These are phyloP conservation scores for Boletellus ananas DNA, from an alignment of 768 basidiomycete species.

Conservation along the genomic window DNA sequence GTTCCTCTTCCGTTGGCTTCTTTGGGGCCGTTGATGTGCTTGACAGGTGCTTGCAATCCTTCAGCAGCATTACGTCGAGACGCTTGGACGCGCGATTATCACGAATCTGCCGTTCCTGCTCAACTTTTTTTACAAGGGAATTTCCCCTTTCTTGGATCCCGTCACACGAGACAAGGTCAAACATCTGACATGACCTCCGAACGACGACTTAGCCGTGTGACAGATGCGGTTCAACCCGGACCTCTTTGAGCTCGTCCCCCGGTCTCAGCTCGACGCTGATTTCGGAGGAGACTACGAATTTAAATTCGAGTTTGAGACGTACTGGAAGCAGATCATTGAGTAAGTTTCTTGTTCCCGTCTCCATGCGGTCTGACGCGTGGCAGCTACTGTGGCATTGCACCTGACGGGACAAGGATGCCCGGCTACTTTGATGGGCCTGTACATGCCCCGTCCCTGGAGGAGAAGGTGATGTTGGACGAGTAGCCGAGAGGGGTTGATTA, in stretches of 20 bases:
- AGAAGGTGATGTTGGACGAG: not conserved
- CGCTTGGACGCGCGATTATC: slow-evolving; percentile 79
- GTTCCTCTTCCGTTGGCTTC: not conserved
- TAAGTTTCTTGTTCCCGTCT: slow-evolving; percentile 31
- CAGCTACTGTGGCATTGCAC: slow-evolving; percentile 55
- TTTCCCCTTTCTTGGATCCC: slow-evolving; percentile 83
- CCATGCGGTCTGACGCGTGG: slow-evolving; percentile 3
- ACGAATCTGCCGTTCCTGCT: slow-evolving; percentile 75
- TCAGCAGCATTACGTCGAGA: slow-evolving; percentile 87
- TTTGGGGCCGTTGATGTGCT: not conserved
- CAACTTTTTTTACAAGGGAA: slow-evolving; percentile 78
- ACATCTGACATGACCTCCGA: not conserved
- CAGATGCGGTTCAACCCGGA: slow-evolving; percentile 91
- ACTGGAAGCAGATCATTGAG: slow-evolving; percentile 78
- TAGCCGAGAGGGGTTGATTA: slow-evolving; percentile 17
- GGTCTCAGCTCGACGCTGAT: slow-evolving; percentile 72
- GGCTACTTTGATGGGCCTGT: slow-evolving; percentile 31
- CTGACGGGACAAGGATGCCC: slow-evolving; percentile 48
- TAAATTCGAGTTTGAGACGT: slow-evolving; percentile 67
- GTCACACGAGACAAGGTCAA: slow-evolving; percentile 81
- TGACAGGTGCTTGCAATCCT: slow-evolving; percentile 67
- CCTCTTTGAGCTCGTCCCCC: slow-evolving; percentile 69
- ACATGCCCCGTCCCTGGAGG: not conserved
- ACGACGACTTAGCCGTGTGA: not conserved
- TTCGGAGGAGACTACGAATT: slow-evolving; percentile 77